Base-by-base conservation (phyloP, 192 early-diverging fungal species). In the Gaertneriomyces semiglobifer region DNA sequence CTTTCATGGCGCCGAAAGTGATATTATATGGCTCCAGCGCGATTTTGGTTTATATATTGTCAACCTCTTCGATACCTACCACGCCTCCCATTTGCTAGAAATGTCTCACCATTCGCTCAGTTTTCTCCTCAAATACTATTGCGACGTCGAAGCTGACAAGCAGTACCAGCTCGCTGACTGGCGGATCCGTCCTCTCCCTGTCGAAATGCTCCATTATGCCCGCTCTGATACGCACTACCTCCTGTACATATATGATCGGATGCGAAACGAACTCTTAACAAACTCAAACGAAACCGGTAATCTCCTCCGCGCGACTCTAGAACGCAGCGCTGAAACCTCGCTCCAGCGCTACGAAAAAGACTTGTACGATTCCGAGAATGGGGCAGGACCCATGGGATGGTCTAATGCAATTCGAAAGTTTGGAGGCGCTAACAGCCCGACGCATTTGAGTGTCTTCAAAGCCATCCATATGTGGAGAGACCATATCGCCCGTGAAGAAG, bases 11-110 rank as follows among this genome's bases (percentile, higher is more conserved):
- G 95, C 97, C n/a, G 91, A 95, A 18, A 84, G 75, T 74, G 97
- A 99, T 84, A 86, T 99, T 16, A 72, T 86, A 58, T 99, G 97
- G 97, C 80, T 99, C 60, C 97, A 99, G 76, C 84, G 89, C 18
- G 97, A 99, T 66, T 98, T 99, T 75, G 95, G 94, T 25, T 76
- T 96, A 6, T 99, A 99, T 63, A 75, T 99, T 47, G 97, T 99
- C 5, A 91, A 93, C 47, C 71, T 99, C 14, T 98, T 98, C 72
- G 97, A 99, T 76, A 99, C 97, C 0, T 97, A 88, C 73, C 93
- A 95, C 60, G 95, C 95, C 9, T 88, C 94, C 4, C 81, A 92
- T 44, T 76, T 92, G 33, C 81, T 99, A n/a, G 89, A 90, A 56
- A 83, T 94, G 74, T 75, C 79, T 43, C 73, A 81, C 50, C 92